A percentile compares a stretch with the other conserved stretches of the same genome.
Evolutionary conservation across 140 eudicot species (phyloP).

Genomic region (Ambrosia hybrid): DNA sequence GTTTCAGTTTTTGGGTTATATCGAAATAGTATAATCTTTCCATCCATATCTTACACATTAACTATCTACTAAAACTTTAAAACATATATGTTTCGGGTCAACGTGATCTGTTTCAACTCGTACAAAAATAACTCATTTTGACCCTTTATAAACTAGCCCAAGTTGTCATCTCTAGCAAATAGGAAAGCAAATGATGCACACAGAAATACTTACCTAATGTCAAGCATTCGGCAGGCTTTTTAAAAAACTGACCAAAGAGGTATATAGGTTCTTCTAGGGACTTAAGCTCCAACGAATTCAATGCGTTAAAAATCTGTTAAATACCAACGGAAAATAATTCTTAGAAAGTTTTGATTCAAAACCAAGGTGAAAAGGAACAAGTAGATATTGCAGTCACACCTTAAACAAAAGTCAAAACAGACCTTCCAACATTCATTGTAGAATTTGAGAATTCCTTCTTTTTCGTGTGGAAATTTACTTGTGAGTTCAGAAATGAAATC

Average conservation of each 20-base stretch:
- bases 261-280: constrained; percentile 96
- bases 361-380: constrained; percentile 22
- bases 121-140: constrained; percentile 3
- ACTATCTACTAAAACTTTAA: too few relatives aligned
- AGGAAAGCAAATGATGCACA: constrained; percentile 3
- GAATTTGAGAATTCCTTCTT: constrained; percentile 85
- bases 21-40: neutral
- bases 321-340: neutral
- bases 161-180: neutral
- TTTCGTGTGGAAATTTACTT: constrained; percentile 88
- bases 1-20: too few relatives aligned
- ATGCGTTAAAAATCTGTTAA: constrained; percentile 75
- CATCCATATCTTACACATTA: too few relatives aligned
- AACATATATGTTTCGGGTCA: neutral
- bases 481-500: constrained; percentile 75
- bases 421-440: constrained; percentile 97
- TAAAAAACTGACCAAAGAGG: constrained; percentile 90
- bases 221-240: constrained; percentile 91
- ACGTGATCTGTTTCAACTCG: neutral
- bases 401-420: constrained; percentile 58
- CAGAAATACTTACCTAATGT: constrained; percentile 62
- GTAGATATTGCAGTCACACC: constrained; percentile 45
- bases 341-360: constrained; percentile 19
- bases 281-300: constrained; percentile 91
- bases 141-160: neutral